Evolutionary conservation across 345 rosid species (phyloP).

Genomic region (Eutrema heterophyllum): DNA sequence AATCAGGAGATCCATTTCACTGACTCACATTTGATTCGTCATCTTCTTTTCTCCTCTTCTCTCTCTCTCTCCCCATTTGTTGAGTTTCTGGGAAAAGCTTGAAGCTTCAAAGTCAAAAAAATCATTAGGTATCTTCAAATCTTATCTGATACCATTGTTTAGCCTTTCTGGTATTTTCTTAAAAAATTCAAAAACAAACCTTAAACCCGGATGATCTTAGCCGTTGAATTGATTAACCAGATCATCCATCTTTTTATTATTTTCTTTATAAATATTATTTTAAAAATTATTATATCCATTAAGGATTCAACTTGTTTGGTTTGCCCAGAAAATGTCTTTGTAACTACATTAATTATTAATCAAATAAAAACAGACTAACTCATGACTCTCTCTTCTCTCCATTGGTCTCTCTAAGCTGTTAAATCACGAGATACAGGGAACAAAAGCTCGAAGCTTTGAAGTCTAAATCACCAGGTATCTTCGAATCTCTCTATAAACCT

Average conservation of each 20-base stretch:
- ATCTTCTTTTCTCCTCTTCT: not conserved
- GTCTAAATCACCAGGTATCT: not conserved
- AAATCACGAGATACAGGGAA: conserved; percentile 5
- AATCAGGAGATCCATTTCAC: not conserved
- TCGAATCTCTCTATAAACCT: too few relatives aligned
- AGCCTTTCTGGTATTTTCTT: not conserved
- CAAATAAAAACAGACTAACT: conserved; percentile 4
- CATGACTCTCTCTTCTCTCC: conserved; percentile 4
- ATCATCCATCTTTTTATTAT: not conserved
- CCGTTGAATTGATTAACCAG: conserved; percentile 3
- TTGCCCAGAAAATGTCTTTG: conserved; percentile 14
- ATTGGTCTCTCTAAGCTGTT: not conserved
- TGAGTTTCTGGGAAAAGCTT: conserved; percentile 13
- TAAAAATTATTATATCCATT: conserved; percentile 14
- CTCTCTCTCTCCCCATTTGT: conserved; percentile 12
- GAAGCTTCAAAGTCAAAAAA: conserved; percentile 6
- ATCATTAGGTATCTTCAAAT: not conserved
- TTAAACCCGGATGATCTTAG: conserved; percentile 16
- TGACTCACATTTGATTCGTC: conserved; percentile 18
- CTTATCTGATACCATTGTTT: conserved; percentile 13
- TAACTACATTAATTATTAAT: conserved; percentile 10
- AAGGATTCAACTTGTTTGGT: conserved; percentile 23
- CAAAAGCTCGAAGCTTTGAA: conserved; percentile 6
- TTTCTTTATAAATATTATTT: not conserved
- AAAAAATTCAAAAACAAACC: not conserved